Evolutionary conservation across 352 stramenopile genomes (phyloP), one percentile per base, ranked within the genome.

Genomic region (Peronospora belbahrii): DNA sequence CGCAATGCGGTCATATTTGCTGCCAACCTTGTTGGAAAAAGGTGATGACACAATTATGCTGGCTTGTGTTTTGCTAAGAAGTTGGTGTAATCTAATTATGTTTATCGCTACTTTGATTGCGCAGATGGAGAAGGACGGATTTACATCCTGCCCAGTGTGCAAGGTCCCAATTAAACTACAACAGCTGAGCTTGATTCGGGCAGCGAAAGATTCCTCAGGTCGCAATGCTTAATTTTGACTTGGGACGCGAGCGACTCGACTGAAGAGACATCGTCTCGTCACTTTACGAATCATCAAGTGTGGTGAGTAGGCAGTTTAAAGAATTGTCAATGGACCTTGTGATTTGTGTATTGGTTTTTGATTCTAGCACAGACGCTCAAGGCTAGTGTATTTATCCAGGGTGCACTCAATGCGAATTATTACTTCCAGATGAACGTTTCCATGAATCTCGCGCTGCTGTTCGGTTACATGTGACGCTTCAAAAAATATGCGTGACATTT

Each of bases 1-100:
- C 60, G 8, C 68, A 75, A 19, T 93, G 82, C 23, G 82, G 82
- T 4, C 82, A 93, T 48, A 87, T 93, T 56, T 93, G 82, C 52
- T 93, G 82, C 52, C 65, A 82, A 23, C 40, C 48, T 4, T 93
- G 82, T 45, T 93, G 82, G 82, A 80, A 88, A 72, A 88, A 87
- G 78, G 78, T 92, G 56, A 36, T 42, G 31, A 34, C 7, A 32
- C 11, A 14, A 42, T 49, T 22, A 22, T 22, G 42, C 52, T 52
- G 19, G 6, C 48, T 30, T 31, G 27, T 59, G 28, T 34, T n/a
- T n/a, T 11, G 41, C 38, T 48, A 49, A 45, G 44, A 48, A 27
- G 23, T 49, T 40, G 24, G 27, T 14, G 30, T 55, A 38, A 30
- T 42, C 57, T 64, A 40, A 62, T 57, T 45, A 46, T 50, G 33